Base-by-base conservation (phyloP, 257 asterid genomes). In the Haberlea rhodopensis region DNA sequence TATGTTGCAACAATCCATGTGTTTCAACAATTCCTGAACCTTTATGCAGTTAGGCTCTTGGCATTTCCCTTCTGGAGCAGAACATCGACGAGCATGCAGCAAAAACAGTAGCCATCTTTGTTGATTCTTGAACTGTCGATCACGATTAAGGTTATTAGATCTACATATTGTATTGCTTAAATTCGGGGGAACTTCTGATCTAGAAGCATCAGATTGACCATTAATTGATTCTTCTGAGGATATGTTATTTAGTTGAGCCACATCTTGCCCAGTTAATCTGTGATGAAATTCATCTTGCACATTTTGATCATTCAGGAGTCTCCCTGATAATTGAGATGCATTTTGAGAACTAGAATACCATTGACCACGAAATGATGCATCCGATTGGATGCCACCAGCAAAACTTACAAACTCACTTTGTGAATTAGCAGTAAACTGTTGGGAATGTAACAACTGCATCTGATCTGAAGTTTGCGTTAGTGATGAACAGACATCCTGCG, bases 61-160 rank as follows among this genome's bases (percentile, higher is more conserved):
- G 83, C 99, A 94, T 82, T 83, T 86, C 77, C 95, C 99, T 73
- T 76, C 87, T 40, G 86, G 80, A 78, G 87, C 85, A 43, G 90
- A 79, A 78, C 99, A 94, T 49, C 87, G 75, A 53, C 97, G 95
- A 64, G 99, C 99, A 83, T 94, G 99, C 57, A 78, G 63, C 78
- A 90, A 72, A 83, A 90, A 86, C 54, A 90, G 75, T 65, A 94
- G 84, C 97, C 97, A 90, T 69, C 81, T 79, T 68, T 71, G 82
- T 76, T 94, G 95, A 76, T 94, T 88, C 79, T 20, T 75, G 78
- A 75, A 84, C 77, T 90, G 92, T 51, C 74, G 66, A 21, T 87
- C 95, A 56, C 86, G 96, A 68, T 77, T 80, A 65, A 71, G 74
- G 68, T 74, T 74, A 71, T 76, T 72, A 37, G 88, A 65, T 75